A percentile compares a stretch with the other conserved stretches of the same genome.
Evolutionary conservation across 2,329 filamentous ascomycete genomes (phyloP).

Genomic region (Mycosphaerella sp.): DNA sequence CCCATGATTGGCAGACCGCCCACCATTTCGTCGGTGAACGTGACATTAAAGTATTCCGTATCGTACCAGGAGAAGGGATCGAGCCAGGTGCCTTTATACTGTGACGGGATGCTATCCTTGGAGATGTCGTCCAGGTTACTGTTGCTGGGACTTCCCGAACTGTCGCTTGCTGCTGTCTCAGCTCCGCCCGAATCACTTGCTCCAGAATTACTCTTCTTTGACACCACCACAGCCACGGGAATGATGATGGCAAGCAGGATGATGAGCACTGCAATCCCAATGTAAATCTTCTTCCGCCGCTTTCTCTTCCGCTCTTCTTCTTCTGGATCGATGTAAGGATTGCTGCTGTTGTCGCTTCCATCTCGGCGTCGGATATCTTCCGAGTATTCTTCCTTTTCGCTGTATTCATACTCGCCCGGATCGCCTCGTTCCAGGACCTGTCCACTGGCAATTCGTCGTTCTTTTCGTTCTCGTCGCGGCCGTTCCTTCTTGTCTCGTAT

Average conservation of each 20-base stretch:
- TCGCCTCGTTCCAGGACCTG: constrained; percentile 38
- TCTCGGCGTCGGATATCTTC: constrained; percentile 41
- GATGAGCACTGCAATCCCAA: constrained; percentile 37
- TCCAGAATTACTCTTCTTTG: constrained; percentile 37
- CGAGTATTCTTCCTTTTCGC: constrained; percentile 36
- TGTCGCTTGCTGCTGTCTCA: constrained; percentile 18
- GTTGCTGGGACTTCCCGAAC: constrained; percentile 37
- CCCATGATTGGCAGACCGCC: constrained; percentile 90
- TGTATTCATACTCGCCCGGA: constrained; percentile 33
- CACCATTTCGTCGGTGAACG: constrained; percentile 78
- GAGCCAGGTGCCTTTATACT: constrained; percentile 67
- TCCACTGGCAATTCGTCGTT: constrained; percentile 42
- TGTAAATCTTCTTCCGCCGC: constrained; percentile 50
- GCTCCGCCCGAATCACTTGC: constrained; percentile 9
- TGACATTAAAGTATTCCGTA: constrained; percentile 86
- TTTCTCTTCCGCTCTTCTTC: constrained; percentile 40
- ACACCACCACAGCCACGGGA: constrained; percentile 42
- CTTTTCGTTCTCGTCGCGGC: constrained; percentile 29
- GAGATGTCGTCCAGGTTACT: constrained; percentile 43
- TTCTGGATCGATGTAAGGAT: constrained; percentile 31
- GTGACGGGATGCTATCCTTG: constrained; percentile 43
- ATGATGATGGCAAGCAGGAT: constrained; percentile 44
- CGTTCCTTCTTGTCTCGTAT: constrained; percentile 25
- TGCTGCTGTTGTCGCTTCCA: constrained; percentile 33
- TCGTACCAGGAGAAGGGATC: constrained; percentile 92